A percentile compares a stretch with the other conserved stretches of the same genome.
Conservation (phyloP, 768 basidiomycete species). For the Flagelloscypha sp. region DNA sequence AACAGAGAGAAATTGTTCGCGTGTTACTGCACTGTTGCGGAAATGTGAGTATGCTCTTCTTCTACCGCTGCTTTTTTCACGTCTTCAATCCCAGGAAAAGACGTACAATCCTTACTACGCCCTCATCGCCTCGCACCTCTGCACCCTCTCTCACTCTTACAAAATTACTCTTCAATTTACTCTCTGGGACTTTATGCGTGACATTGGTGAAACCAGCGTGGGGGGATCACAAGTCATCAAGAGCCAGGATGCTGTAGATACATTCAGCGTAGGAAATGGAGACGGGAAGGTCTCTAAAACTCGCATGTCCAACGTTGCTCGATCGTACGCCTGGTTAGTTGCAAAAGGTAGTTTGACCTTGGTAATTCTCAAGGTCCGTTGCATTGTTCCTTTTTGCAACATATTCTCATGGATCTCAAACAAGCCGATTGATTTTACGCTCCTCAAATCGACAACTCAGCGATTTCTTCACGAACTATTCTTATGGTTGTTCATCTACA, state of each 20-base stretch:
- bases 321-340: slow-evolving; percentile 88
- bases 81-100: slow-evolving; percentile 55
- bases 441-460: slow-evolving; percentile 52
- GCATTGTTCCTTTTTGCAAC: neutral
- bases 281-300: slow-evolving; percentile 46
- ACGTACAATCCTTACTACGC: slow-evolving; percentile 94
- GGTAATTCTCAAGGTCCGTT: slow-evolving; percentile 70
- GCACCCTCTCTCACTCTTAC: slow-evolving; percentile 70
- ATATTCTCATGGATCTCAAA: neutral
- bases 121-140: slow-evolving; percentile 79
- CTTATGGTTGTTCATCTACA: slow-evolving; percentile 58
- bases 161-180: slow-evolving; percentile 91
- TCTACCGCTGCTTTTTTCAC: slow-evolving; percentile 4
- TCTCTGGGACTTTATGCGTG: slow-evolving; percentile 94
- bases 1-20: slow-evolving; percentile 91
- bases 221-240: slow-evolving; percentile 76
- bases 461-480: slow-evolving; percentile 69
- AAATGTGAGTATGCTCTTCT: slow-evolving; percentile 43
- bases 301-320: slow-evolving; percentile 66
- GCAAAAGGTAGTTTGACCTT: slow-evolving; percentile 74
- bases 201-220: slow-evolving; percentile 75
- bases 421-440: slow-evolving; percentile 83
- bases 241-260: slow-evolving; percentile 39
- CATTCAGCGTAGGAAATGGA: slow-evolving; percentile 36
- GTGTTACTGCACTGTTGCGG: slow-evolving; percentile 90